A percentile compares a stretch with the other conserved stretches of the same genome.
phyloP scores from a whole-genome alignment of 2,329 filamentous ascomycete genomes.

The Nothophaeocryptopus gaeumannii region DNA sequence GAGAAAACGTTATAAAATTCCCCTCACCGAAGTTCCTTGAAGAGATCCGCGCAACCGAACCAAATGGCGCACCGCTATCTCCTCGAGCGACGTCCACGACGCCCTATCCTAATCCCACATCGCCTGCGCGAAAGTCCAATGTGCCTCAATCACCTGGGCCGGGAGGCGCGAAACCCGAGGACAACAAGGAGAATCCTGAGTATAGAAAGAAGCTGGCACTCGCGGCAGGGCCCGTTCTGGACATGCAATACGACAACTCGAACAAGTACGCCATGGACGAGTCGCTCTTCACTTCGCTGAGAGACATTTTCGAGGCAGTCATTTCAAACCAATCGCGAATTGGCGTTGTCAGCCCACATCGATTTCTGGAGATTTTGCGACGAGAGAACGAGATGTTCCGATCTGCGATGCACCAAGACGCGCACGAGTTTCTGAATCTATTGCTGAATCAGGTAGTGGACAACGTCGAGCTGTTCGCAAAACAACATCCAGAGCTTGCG shows the following conservation, averaged over 20 bases:
- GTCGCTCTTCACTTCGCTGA: conserved; percentile 87
- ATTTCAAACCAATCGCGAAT: conserved; percentile 77
- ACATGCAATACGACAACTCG: conserved; percentile 77
- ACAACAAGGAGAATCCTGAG: conserved; percentile 90
- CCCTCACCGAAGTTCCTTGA: conserved; percentile 70
- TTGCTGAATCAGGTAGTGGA: conserved; percentile 94
- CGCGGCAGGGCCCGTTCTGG: conserved; percentile 79
- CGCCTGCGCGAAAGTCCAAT: conserved; percentile 47
- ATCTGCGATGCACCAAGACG: conserved; percentile 96
- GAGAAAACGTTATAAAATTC: conserved; percentile 90
- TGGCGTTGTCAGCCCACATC: conserved; percentile 85
- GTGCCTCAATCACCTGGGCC: conserved; percentile 55
- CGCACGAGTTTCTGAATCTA: conserved; percentile 93
- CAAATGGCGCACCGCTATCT: conserved; percentile 29
- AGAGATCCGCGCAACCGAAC: conserved; percentile 55
- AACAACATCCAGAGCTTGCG: conserved; percentile 52
- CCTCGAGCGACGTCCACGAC: conserved; percentile 39
- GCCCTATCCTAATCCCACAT: conserved; percentile 34
- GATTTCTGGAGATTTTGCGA: conserved; percentile 90
- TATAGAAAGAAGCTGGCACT: conserved; percentile 97
- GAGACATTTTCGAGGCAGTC: conserved; percentile 92
- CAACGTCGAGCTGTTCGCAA: conserved; percentile 86
- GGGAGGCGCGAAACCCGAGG: conserved; percentile 69
- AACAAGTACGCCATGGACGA: conserved; percentile 87
- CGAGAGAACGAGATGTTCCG: conserved; percentile 96